Base-by-base conservation (phyloP, 1,284 basidiomycete species). In the Apiotrichum sp. region DNA sequence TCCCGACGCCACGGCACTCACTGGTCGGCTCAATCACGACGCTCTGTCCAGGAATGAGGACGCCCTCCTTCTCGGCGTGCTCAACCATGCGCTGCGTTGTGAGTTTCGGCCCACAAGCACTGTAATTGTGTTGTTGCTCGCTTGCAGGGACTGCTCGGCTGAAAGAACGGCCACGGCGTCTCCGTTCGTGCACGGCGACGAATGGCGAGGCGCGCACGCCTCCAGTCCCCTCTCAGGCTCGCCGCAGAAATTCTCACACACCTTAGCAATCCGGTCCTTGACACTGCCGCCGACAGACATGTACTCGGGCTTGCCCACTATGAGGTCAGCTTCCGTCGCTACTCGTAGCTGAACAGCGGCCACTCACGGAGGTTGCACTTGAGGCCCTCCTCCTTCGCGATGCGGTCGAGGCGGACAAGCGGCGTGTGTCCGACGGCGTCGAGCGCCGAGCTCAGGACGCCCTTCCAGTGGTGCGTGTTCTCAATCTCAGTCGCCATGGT, bases 231-330 rank as follows among this genome's bases (percentile, higher is more conserved):
- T 29, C 3, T 29, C 29, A 29, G 3, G 29, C 29, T 29, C 29
- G 29, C 29, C 2, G 2, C 29, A 29, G 36, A 38, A 38, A 38
- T 13, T 38, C 29, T 29, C 29, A 38, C 36, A 13, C 36, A 80
- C 80, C 66, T 93, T 93, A 31, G 91, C 92, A 60, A 97, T 96
- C 58, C 93, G 81, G 72, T 98, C 95, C 79, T 98, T 98, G 62
- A 97, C 87, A 4, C 88, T 92, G 1, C 95, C 95, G 10, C 95
- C 95, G 2, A 85, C 86, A 31, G 91, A 95, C 68, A 89, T 84
- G 74, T 84, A 96, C 69, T 98, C 95, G 47, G 88, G 81, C 77
- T 97, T 97, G 34, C 82, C 93, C 69, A 96, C 88, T 92, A 59
- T 1, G 32, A 13, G 32, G 49, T 53, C 32, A 57, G 47, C 47